Evolutionary conservation across 208 protist genomes (phyloP).

Genomic region (Leishmania amazonensis): DNA sequence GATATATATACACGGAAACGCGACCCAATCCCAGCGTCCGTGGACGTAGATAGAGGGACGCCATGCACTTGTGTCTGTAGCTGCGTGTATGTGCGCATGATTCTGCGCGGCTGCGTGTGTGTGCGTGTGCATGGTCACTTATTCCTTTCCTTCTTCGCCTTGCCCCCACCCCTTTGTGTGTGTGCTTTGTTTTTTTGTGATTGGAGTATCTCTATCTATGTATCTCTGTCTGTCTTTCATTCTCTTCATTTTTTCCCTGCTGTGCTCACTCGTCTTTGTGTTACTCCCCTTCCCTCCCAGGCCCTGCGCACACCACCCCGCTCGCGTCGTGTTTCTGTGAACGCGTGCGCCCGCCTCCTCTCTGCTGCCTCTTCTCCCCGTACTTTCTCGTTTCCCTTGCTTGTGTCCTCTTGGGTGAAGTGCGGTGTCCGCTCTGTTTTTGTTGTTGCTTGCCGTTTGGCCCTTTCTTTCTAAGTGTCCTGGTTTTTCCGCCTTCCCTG

Average conservation of each 20-base stretch:
- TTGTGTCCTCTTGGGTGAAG: not conserved
- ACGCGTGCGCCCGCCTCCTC: not conserved
- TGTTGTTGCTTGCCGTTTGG: too few species aligned
- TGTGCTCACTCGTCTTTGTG: not conserved
- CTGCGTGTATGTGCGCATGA: not conserved
- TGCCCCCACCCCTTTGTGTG: not conserved
- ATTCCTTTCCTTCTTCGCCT: not conserved
- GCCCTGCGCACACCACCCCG: not conserved
- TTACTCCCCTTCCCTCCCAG: not conserved
- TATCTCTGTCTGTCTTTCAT: not conserved
- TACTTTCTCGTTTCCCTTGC: not conserved
- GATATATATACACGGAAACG: too few species aligned
- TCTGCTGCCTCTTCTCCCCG: not conserved
- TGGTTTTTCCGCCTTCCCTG: too few species aligned
- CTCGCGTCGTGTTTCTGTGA: not conserved
- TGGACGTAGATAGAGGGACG: not conserved
- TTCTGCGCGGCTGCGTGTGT: not conserved
- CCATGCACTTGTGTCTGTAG: not conserved
- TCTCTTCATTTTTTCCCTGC: not conserved
- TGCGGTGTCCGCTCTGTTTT: too few species aligned
- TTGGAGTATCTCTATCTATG: not conserved
- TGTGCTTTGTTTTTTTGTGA: not conserved
- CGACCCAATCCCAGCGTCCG: not conserved
- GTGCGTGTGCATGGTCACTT: not conserved
- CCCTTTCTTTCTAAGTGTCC: too few species aligned